phyloP scores from a whole-genome alignment of 148 eudicot genomes.

The Drosera capensis region DNA sequence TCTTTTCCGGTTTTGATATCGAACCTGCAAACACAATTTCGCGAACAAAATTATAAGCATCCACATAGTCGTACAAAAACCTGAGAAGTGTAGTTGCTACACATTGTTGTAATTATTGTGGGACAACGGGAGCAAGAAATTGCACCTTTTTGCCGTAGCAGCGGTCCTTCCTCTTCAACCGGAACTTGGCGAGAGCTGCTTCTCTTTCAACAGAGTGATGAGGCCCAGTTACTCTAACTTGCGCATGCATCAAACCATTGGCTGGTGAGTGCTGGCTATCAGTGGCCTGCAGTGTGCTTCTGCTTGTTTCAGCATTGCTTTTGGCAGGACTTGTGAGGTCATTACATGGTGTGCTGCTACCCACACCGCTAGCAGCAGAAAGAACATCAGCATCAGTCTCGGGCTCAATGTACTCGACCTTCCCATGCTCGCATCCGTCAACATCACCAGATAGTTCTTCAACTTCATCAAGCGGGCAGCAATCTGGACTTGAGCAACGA shows the following conservation, averaged over 20 bases:
- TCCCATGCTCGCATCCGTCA: constrained; percentile 7
- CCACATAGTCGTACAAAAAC: neutral
- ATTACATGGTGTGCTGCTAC: too few relatives aligned
- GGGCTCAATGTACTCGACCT: constrained; percentile 6
- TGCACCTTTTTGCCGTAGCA: constrained; percentile 38
- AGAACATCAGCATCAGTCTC: neutral
- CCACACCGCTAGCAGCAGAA: constrained; percentile 8
- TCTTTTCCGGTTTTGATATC: constrained; percentile 49
- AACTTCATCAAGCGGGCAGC: constrained; percentile 6
- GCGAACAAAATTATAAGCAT: neutral
- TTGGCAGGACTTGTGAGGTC: too few relatives aligned
- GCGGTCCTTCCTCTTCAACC: constrained; percentile 32
- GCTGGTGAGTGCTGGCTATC: too few relatives aligned
- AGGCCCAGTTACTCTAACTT: constrained; percentile 9
- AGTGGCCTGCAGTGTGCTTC: too few relatives aligned
- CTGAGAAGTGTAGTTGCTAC: neutral
- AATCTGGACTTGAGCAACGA: constrained; percentile 11
- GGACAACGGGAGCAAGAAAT: neutral
- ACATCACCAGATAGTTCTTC: constrained; percentile 7
- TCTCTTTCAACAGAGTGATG: constrained; percentile 25
- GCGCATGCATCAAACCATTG: constrained; percentile 9
- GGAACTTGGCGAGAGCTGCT: constrained; percentile 38
- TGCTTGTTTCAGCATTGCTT: neutral
- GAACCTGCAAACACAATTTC: constrained; percentile 22
- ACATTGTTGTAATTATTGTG: neutral